These are phyloP conservation scores for Coemansia sp. DNA, from an alignment of 192 early-diverging fungal genomes.

Conservation along the genomic window DNA sequence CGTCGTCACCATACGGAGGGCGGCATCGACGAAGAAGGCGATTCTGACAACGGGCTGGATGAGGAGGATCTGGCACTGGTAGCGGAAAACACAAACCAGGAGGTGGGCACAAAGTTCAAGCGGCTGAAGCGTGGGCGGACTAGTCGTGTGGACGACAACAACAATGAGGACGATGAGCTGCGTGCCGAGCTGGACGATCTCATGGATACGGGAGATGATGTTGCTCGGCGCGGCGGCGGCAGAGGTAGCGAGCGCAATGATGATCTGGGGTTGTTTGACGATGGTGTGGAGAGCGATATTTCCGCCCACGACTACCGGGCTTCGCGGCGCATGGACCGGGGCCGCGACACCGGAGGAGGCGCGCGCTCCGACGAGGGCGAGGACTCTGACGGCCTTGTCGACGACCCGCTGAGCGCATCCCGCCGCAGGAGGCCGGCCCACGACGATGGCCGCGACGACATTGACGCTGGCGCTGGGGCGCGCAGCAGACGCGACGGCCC, in stretches of 20 bases:
- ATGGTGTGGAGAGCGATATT: slow-evolving; percentile 15
- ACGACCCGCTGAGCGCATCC: not conserved
- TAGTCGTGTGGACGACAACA: slow-evolving; percentile 46
- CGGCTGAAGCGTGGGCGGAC: slow-evolving; percentile 77
- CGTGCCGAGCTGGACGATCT: slow-evolving; percentile 38
- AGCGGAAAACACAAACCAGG: slow-evolving; percentile 81
- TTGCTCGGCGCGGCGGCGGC: not conserved
- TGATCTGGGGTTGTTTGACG: slow-evolving; percentile 49
- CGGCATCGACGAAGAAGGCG: slow-evolving; percentile 35
- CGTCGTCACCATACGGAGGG: slow-evolving; percentile 7
- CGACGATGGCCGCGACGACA: not conserved
- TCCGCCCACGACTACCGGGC: slow-evolving; percentile 19
- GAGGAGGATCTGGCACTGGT: slow-evolving; percentile 95
- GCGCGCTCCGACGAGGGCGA: not conserved
- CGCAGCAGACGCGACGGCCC: not conserved
- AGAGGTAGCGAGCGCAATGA: slow-evolving; percentile 5
- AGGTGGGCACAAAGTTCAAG: slow-evolving; percentile 61
- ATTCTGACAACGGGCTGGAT: slow-evolving; percentile 73
- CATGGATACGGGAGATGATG: slow-evolving; percentile 28
- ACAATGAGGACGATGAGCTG: slow-evolving; percentile 60
- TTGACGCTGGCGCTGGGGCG: slow-evolving; percentile 4
- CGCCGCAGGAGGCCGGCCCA: not conserved
- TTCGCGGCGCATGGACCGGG: slow-evolving; percentile 13
- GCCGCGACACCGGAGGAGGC: not conserved
- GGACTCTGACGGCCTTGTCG: not conserved